Percentiles rank a stretch among this genome's conserved stretches.
These are phyloP conservation scores for Setaria italica DNA, from an alignment of 202 grass and related monocot genomes.

Conservation along the genomic window DNA sequence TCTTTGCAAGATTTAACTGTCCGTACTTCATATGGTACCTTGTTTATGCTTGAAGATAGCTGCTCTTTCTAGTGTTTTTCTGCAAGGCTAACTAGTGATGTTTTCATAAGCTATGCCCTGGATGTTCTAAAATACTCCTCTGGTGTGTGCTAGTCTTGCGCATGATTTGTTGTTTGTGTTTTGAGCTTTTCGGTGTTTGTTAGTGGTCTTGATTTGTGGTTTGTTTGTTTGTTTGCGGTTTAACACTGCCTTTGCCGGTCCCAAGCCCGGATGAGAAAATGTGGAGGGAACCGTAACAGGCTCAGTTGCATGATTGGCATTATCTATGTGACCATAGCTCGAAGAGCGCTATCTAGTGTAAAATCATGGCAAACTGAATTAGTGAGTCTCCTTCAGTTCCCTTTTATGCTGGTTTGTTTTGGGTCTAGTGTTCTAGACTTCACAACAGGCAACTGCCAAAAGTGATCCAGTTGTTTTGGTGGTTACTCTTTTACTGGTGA, in stretches of 20 bases:
- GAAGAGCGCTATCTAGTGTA: no score
- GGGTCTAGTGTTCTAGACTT: background rate
- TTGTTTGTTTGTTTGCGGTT: slow-evolving; percentile 40
- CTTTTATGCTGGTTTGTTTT: background rate
- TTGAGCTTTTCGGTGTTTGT: background rate
- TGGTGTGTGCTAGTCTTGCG: background rate
- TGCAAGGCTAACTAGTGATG: background rate
- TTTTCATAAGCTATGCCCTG: background rate
- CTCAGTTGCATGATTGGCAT: background rate
- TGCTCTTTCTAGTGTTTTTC: background rate
- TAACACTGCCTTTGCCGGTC: slow-evolving; percentile 70
- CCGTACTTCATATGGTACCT: background rate
- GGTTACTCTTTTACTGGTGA: background rate
- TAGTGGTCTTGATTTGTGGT: background rate
- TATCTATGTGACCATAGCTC: background rate
- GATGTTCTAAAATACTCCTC: background rate
- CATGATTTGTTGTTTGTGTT: background rate
- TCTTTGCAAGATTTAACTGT: background rate
- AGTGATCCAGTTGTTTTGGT: background rate
- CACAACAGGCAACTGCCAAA: background rate
- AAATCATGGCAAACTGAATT: no score
- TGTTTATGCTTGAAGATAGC: background rate
- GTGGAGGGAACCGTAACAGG: slow-evolving; percentile 54
- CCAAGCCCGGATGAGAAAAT: slow-evolving; percentile 74
- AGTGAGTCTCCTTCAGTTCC: no score